phyloP scores from a whole-genome alignment of 2,329 filamentous ascomycete species.

The Alternaria arbusti region DNA sequence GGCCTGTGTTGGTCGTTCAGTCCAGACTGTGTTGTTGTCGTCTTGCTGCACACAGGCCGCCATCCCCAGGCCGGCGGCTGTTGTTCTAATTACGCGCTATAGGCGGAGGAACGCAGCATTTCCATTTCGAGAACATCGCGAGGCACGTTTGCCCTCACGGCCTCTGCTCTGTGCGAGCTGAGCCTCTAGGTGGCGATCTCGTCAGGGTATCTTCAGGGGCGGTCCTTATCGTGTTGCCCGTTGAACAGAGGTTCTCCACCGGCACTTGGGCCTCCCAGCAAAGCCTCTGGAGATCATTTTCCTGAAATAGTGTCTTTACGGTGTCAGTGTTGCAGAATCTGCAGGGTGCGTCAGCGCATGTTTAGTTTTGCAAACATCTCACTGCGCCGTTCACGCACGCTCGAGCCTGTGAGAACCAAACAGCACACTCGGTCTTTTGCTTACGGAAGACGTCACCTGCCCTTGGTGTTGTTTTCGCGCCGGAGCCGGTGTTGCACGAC shows the following conservation, averaged over 20 bases:
- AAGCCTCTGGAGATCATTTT: slow-evolving; percentile 18
- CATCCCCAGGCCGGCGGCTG: slow-evolving; percentile 30
- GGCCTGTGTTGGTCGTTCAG: slow-evolving; percentile 27
- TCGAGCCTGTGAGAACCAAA: slow-evolving; percentile 5
- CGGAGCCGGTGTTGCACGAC: slow-evolving; percentile 12
- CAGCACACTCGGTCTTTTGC: slow-evolving; percentile 1
- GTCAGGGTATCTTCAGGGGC: slow-evolving; percentile 22
- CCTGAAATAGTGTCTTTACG: slow-evolving; percentile 14
- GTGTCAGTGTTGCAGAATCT: slow-evolving; percentile 28
- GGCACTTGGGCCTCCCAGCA: slow-evolving; percentile 12
- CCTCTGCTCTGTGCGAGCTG: slow-evolving; percentile 10
- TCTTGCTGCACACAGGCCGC: slow-evolving; percentile 19
- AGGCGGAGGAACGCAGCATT: slow-evolving; percentile 13
- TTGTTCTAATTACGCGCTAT: slow-evolving; percentile 21
- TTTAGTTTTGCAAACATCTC: slow-evolving; percentile 17
- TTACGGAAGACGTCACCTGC: neutral
- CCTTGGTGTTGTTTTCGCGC: neutral
- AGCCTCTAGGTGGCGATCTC: slow-evolving; percentile 7
- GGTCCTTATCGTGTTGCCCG: slow-evolving; percentile 18
- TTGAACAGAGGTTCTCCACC: slow-evolving; percentile 15
- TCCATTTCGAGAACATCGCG: slow-evolving; percentile 9
- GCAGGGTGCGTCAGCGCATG: slow-evolving; percentile 19
- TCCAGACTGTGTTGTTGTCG: slow-evolving; percentile 28
- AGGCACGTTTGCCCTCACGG: slow-evolving; percentile 2
- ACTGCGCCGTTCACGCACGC: slow-evolving; percentile 10